Conservation (phyloP, 1,284 basidiomycete species). For the Heimioporus retisporus region DNA sequence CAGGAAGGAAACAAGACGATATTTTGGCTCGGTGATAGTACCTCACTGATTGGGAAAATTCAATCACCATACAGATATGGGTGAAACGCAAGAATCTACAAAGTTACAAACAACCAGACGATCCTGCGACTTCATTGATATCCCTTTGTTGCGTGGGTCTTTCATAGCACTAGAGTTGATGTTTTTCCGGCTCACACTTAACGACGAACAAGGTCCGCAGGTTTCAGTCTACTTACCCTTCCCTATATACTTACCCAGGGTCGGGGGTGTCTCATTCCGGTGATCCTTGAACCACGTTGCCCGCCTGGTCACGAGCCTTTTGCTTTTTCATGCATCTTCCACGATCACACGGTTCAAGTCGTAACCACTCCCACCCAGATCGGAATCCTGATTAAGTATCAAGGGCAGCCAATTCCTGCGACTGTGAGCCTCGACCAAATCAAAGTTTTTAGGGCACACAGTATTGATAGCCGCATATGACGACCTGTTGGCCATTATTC, state of each 20-base stretch:
- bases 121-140: slow-evolving; percentile 3
- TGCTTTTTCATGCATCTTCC: neutral
- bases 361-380: slow-evolving; percentile 9
- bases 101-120: too few species aligned
- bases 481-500: neutral
- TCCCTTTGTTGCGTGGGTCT: slow-evolving; percentile 8
- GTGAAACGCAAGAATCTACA: too few species aligned
- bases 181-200: neutral
- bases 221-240: neutral
- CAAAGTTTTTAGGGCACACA: slow-evolving; percentile 23
- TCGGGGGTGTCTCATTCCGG: neutral
- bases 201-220: slow-evolving; percentile 8
- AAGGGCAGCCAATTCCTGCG: slow-evolving; percentile 20
- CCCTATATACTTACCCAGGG: neutral
- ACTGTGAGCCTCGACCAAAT: slow-evolving; percentile 20
- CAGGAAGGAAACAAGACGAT: too few species aligned
- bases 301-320: neutral
- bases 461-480: too few species aligned
- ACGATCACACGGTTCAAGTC: neutral
- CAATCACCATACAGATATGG: too few species aligned
- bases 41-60: too few species aligned
- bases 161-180: neutral
- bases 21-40: too few species aligned
- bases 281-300: slow-evolving; percentile 12
- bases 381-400: slow-evolving; percentile 3